Percentiles rank a stretch among this genome's conserved stretches.
phyloP scores from a whole-genome alignment of 164 flowering plant species.

The Macadamia tetraphylla region DNA sequence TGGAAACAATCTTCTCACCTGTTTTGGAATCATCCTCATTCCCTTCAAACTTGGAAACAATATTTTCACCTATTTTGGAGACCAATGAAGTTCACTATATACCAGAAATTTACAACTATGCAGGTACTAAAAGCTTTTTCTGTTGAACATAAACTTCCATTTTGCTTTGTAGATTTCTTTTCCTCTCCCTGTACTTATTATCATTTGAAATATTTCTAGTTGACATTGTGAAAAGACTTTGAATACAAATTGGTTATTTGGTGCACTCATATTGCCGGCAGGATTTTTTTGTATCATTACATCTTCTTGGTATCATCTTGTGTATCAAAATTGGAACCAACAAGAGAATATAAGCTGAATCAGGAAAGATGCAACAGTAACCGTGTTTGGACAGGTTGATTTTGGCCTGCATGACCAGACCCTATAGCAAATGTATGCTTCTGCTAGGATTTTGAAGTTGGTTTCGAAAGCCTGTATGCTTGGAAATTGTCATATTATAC shows the following conservation, averaged over 20 bases:
- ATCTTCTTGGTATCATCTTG: neutral
- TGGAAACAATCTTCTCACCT: constrained; percentile 64
- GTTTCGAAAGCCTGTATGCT: too few relatives aligned
- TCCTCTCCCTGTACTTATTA: neutral
- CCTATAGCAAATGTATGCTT: too few relatives aligned
- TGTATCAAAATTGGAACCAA: neutral
- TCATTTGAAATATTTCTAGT: neutral
- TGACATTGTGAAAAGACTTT: neutral
- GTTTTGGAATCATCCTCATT: constrained; percentile 23
- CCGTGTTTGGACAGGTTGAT: neutral
- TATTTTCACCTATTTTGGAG: constrained; percentile 49
- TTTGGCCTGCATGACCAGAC: too few relatives aligned
- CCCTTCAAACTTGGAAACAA: constrained; percentile 43
- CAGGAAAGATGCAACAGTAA: neutral
- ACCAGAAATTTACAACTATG: constrained; percentile 11
- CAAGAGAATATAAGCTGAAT: neutral
- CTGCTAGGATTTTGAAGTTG: too few relatives aligned
- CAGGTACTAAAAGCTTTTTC: constrained; percentile 30
- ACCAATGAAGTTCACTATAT: constrained; percentile 24
- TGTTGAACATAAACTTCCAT: neutral
- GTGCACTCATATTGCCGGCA: too few relatives aligned
- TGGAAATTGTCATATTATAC: too few relatives aligned
- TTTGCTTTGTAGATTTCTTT: neutral
- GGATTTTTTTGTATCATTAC: too few relatives aligned
- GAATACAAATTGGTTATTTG: too few relatives aligned